These are phyloP conservation scores for Trifolium repens DNA, from an alignment of 306 rosid species.

Conservation along the genomic window DNA sequence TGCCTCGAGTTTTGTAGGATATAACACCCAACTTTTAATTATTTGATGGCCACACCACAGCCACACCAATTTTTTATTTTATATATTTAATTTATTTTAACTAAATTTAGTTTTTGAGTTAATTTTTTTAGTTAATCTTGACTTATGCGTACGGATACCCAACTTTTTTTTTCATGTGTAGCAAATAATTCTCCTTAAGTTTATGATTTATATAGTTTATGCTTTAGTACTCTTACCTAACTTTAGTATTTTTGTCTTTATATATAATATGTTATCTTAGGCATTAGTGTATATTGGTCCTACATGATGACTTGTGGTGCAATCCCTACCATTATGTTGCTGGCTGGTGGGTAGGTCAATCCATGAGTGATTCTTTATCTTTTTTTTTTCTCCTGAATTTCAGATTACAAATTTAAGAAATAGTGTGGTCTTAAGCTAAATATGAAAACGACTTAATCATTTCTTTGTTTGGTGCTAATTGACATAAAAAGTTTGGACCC, in stretches of 20 bases:
- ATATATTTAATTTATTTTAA: no score
- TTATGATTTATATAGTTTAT: no score
- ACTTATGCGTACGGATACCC: no score
- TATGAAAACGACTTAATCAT: conserved; percentile 39
- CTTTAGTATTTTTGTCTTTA: conserved; percentile 25
- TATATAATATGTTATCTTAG: conserved; percentile 30
- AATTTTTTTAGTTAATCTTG: no score
- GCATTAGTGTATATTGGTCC: conserved; percentile 34
- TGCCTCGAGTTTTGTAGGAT: no score
- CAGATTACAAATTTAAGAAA: conserved; percentile 19
- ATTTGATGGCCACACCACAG: no score
- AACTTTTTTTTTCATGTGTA: no score
- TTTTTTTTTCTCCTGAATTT: not conserved
- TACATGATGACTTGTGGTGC: conserved; percentile 44
- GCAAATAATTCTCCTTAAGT: no score
- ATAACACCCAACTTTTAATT: no score
- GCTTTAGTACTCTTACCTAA: not conserved
- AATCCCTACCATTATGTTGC: conserved; percentile 40
- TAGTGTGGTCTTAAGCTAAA: conserved; percentile 30
- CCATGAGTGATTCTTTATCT: conserved; percentile 15
- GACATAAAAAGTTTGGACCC: conserved; percentile 54
- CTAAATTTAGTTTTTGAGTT: no score
- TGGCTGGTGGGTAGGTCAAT: conserved; percentile 43
- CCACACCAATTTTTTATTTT: no score
- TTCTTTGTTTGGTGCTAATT: conserved; percentile 47